Conservation (phyloP, 1,284 basidiomycete species). For the Grifola frondosa region DNA sequence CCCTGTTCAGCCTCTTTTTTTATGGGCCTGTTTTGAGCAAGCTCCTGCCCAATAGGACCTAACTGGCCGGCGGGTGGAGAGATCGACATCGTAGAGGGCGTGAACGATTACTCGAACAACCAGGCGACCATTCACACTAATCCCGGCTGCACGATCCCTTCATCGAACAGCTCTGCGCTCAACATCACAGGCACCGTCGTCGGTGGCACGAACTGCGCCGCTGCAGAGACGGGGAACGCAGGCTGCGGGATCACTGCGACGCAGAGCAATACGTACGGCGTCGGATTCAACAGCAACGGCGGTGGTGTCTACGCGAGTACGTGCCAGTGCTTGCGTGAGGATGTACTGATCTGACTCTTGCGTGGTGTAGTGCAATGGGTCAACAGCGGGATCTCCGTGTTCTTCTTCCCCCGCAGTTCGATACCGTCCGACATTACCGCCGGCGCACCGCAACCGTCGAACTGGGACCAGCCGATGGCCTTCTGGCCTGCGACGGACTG, state of each 20-base stretch:
- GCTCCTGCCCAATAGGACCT: constrained; percentile 39
- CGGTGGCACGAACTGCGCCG: constrained; percentile 69
- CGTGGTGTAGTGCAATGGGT: constrained; percentile 70
- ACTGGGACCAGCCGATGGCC: constrained; percentile 77
- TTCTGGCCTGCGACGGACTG: constrained; percentile 72
- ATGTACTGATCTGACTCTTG: constrained; percentile 1
- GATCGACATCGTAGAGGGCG: constrained; percentile 86
- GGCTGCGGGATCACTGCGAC: constrained; percentile 67
- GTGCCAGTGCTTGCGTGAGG: constrained; percentile 29
- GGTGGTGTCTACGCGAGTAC: constrained; percentile 83
- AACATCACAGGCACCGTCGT: constrained; percentile 60
- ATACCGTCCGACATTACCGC: constrained; percentile 76
- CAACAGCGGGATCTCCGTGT: constrained; percentile 70
- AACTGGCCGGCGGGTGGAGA: constrained; percentile 78
- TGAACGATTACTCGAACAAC: constrained; percentile 74
- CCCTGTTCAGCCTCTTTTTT: neutral
- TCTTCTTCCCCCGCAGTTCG: constrained; percentile 72
- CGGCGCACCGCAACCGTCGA: constrained; percentile 63
- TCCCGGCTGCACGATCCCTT: constrained; percentile 68
- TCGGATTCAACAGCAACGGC: constrained; percentile 66
- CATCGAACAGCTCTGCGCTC: constrained; percentile 46
- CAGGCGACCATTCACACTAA: constrained; percentile 81
- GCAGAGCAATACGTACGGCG: constrained; percentile 57
- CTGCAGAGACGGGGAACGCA: constrained; percentile 47
- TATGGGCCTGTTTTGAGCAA: neutral